Evolutionary conservation across 805 yeast species (phyloP).

Genomic region (Lachancea sp.): DNA sequence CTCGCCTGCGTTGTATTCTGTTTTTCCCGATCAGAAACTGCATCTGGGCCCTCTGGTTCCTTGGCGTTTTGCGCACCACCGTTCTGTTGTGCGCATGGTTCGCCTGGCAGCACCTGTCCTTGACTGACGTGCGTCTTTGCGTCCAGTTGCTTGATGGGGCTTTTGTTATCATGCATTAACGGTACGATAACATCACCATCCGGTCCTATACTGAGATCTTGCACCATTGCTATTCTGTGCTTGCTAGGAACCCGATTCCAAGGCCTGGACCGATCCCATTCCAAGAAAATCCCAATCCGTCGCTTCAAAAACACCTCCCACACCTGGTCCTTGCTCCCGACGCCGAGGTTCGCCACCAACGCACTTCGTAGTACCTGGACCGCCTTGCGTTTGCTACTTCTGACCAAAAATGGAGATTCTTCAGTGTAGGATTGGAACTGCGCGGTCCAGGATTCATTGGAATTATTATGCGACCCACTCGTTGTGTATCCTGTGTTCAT

Average conservation of each 20-base stretch:
- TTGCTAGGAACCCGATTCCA: constrained; percentile 1
- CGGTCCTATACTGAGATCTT: neutral
- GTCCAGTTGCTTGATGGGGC: neutral
- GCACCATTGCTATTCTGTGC: constrained; percentile 5
- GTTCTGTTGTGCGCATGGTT: neutral
- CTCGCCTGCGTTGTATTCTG: too few relatives aligned
- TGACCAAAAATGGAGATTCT: constrained; percentile 8
- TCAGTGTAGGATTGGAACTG: constrained; percentile 17
- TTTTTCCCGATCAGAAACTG: neutral
- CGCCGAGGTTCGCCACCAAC: constrained; percentile 27
- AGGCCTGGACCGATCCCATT: constrained; percentile 16
- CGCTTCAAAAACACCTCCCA: constrained; percentile 28
- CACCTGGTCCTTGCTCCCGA: constrained; percentile 24
- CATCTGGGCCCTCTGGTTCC: neutral
- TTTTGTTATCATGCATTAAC: neutral
- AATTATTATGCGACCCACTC: constrained; percentile 2
- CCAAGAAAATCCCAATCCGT: constrained; percentile 27
- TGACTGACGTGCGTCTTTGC: too few relatives aligned
- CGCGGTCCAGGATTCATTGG: neutral
- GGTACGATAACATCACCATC: neutral
- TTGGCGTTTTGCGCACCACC: neutral
- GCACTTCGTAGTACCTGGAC: constrained; percentile 29
- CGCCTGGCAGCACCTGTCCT: neutral
- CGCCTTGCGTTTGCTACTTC: constrained; percentile 12
- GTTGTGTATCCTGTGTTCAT: constrained; percentile 28